Evolutionary conservation across 306 rosid species (phyloP).

Genomic region (Echinosophora koreensis): DNA sequence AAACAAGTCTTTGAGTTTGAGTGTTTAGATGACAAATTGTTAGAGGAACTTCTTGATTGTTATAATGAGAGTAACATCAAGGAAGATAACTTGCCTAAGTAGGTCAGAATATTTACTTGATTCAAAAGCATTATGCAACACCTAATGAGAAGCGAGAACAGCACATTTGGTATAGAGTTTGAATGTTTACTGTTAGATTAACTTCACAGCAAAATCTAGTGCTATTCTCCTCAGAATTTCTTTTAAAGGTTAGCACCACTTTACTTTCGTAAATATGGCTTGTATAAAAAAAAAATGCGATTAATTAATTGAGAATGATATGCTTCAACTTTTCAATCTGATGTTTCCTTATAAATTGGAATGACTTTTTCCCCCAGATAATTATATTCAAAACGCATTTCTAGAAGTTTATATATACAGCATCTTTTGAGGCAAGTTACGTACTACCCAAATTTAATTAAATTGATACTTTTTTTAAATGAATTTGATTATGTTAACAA

Average conservation of each 20-base stretch:
- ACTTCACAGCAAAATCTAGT: too few relatives aligned
- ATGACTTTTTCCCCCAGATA: too few relatives aligned
- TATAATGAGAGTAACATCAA: conserved; percentile 19
- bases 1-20: conserved; percentile 65
- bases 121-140: too few relatives aligned
- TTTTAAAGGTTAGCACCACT: too few relatives aligned
- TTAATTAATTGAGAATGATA: neutral
- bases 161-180: neutral
- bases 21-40: conserved; percentile 67
- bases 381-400: too few relatives aligned
- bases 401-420: neutral
- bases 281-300: too few relatives aligned
- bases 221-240: too few relatives aligned
- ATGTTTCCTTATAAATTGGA: neutral
- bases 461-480: too few relatives aligned
- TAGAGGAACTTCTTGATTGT: conserved; percentile 78
- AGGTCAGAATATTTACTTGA: neutral
- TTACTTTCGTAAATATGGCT: too few relatives aligned
- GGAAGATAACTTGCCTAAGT: conserved; percentile 32
- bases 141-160: too few relatives aligned
- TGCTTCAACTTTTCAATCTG: neutral
- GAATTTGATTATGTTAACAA: too few relatives aligned
- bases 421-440: neutral
- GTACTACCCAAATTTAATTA: too few relatives aligned
- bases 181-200: neutral